Evolutionary conservation across 306 rosid species (phyloP), one percentile per base, ranked within the genome.

Genomic region (Lupinus albus): DNA sequence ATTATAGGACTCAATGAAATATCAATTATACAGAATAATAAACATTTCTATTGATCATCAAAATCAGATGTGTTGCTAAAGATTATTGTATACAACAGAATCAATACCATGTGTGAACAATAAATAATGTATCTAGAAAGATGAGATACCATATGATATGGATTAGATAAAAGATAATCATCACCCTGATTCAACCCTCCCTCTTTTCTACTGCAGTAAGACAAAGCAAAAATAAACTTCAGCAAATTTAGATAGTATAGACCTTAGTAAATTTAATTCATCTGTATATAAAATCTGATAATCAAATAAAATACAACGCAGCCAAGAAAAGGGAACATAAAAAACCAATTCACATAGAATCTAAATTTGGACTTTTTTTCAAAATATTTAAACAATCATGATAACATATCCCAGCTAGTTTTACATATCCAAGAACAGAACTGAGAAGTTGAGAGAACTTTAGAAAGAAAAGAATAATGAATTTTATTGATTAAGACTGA

Each of bases 91-190:
- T 45, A 70, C 30, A n/a, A 13, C 10, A 61, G n/a, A 44, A 56
- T 52, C 51, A 50, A 51, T 14, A 78, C 28, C 28, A 67, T 61
- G 61, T 30, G 56, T 50, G 63, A 62, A 64, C 53, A 73, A 42
- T 61, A 45, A 41, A 41, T 48, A 39, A 38, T 8, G 49, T 54
- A 38, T 46, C 7, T 52, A 63, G 72, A 11, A 45, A 73, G 68
- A 84, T 60, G 45, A 30, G 20, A 54, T 88, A 88, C 99, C 97
- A 90, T 71, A 82, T 93, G 97, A 86, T 93, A 93, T 1, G 99
- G 99, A 77, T 90, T 93, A 57, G 95, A 88, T 76, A 93, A 75
- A 76, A 93, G 80, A 79, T 84, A 88, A 66, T 90, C 94, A 49
- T 89, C 97, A 55, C 85, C 97, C 69, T 85, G 99, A 78, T 64